Percentiles rank a stretch among this genome's conserved stretches.
phyloP scores from a whole-genome alignment of 1,284 basidiomycete species.

The Heterobasidion occidentale region DNA sequence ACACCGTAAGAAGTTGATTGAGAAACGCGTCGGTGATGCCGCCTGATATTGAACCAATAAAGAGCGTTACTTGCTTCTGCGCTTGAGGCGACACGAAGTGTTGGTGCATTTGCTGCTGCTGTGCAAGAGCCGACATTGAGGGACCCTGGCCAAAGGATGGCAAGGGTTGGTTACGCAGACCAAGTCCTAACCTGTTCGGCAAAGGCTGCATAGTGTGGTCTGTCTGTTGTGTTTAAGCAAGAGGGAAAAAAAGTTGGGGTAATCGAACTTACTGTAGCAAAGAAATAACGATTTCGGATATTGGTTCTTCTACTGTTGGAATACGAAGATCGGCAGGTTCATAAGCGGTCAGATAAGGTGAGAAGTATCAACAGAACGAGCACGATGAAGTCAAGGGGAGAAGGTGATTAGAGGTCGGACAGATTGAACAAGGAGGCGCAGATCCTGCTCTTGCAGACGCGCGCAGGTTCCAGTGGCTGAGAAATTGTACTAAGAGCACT shows the following conservation, averaged over 20 bases:
- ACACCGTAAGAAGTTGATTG: conserved; percentile 69
- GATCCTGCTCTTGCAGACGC: too few species aligned
- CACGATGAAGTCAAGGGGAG: too few species aligned
- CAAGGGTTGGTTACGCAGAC: conserved; percentile 68
- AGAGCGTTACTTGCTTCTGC: conserved; percentile 63
- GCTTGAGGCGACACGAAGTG: conserved; percentile 53
- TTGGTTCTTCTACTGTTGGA: too few species aligned
- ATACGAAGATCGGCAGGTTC: too few species aligned
- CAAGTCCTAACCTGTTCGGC: conserved; percentile 73
- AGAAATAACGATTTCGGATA: background rate
- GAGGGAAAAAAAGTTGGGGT: background rate
- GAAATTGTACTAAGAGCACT: too few species aligned
- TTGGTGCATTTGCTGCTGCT: conserved; percentile 64
- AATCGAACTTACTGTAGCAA: background rate
- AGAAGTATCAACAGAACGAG: too few species aligned
- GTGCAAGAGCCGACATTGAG: conserved; percentile 80
- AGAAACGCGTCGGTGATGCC: conserved; percentile 82
- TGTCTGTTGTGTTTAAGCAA: background rate
- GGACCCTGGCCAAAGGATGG: conserved; percentile 81
- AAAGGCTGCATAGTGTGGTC: conserved; percentile 48
- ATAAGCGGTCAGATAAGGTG: too few species aligned
- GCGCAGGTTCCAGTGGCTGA: too few species aligned
- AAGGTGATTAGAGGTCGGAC: too few species aligned
- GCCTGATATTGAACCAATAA: conserved; percentile 92
- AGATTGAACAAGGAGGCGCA: too few species aligned